Evolutionary conservation across 306 rosid species (phyloP).

Genomic region (Arachis hypogaea): DNA sequence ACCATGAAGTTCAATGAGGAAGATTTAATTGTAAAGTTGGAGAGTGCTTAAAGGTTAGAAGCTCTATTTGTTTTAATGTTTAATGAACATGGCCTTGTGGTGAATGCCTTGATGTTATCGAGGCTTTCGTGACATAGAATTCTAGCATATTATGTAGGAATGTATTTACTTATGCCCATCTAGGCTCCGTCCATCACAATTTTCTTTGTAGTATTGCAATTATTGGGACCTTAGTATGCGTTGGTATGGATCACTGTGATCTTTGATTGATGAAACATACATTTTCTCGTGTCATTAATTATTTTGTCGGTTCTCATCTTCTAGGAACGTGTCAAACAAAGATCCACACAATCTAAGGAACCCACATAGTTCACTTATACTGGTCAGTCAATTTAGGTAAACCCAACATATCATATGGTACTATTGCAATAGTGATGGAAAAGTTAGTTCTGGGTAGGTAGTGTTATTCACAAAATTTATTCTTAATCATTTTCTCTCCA

Average conservation of each 20-base stretch:
- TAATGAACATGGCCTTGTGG: no score
- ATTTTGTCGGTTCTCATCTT: slow-evolving; percentile 21
- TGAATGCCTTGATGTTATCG: no score
- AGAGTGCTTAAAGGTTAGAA: no score
- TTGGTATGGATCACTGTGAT: no score
- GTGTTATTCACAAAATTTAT: slow-evolving; percentile 25
- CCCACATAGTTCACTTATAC: slow-evolving; percentile 50
- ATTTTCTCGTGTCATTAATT: slow-evolving; percentile 10
- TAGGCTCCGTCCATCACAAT: slow-evolving; percentile 20
- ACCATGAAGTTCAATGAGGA: no score
- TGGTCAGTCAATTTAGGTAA: slow-evolving; percentile 64
- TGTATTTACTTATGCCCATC: slow-evolving; percentile 8
- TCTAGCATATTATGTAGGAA: slow-evolving; percentile 28
- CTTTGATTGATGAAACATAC: no score
- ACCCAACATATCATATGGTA: slow-evolving; percentile 30
- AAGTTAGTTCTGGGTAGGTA: slow-evolving; percentile 2
- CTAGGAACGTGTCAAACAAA: slow-evolving; percentile 89
- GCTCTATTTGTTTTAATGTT: no score
- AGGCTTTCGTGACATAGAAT: slow-evolving; percentile 28
- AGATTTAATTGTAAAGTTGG: no score
- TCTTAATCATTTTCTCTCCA: slow-evolving; percentile 32
- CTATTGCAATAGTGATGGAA: slow-evolving; percentile 16
- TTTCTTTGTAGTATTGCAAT: not conserved
- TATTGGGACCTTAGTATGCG: no score
- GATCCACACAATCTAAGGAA: slow-evolving; percentile 61